Conservation (phyloP, 1,284 basidiomycete species). For the Entoloma clypeatum region DNA sequence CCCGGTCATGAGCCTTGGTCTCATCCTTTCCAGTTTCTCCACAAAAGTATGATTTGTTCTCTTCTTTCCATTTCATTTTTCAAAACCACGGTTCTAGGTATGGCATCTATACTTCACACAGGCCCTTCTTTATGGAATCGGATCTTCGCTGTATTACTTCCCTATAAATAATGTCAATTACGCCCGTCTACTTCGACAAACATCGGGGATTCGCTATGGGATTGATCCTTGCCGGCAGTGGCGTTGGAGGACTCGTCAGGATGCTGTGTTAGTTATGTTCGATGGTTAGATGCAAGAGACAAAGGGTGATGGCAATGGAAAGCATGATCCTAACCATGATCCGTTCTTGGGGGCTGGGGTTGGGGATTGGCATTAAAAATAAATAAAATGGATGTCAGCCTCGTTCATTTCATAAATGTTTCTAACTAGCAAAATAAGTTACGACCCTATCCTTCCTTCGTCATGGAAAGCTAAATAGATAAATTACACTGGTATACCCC, state of each 20-base stretch:
- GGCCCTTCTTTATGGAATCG: slow-evolving; percentile 40
- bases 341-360: too few relatives aligned
- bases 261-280: slow-evolving; percentile 39
- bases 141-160: slow-evolving; percentile 43
- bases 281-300: slow-evolving; percentile 41
- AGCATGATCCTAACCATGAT: slow-evolving; percentile 29
- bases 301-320: slow-evolving; percentile 41
- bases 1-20: slow-evolving; percentile 41
- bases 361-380: too few relatives aligned
- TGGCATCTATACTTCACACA: slow-evolving; percentile 46
- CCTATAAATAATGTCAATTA: slow-evolving; percentile 39
- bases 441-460: too few relatives aligned
- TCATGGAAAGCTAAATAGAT: too few relatives aligned
- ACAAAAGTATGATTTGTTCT: slow-evolving; percentile 28
- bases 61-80: background rate
- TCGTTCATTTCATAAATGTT: too few relatives aligned
- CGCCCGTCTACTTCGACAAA: slow-evolving; percentile 42
- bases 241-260: slow-evolving; percentile 42
- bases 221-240: slow-evolving; percentile 38
- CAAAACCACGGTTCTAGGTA: slow-evolving; percentile 24
- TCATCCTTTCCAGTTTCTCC: slow-evolving; percentile 38
- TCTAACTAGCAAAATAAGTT: too few relatives aligned
- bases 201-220: slow-evolving; percentile 46
- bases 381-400: too few relatives aligned
- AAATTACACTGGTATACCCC: too few relatives aligned